Evolutionary conservation across 306 rosid genomes (phyloP).

Genomic region (Trifolium subterraneum): DNA sequence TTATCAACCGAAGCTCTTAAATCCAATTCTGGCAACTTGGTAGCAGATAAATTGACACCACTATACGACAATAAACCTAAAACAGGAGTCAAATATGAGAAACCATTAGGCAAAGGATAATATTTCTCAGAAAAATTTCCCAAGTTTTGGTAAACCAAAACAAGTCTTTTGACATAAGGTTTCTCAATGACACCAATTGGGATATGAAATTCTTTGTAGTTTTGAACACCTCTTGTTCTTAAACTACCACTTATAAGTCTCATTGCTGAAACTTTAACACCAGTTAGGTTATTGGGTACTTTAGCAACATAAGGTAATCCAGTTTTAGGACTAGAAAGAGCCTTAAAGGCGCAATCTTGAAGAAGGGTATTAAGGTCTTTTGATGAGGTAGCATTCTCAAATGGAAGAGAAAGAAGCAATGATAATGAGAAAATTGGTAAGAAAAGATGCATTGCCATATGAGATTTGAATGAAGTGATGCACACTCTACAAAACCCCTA

Average conservation of each 20-base stretch:
- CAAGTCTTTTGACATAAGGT: slow-evolving; percentile 67
- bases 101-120: slow-evolving; percentile 63
- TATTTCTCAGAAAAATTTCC: slow-evolving; percentile 59
- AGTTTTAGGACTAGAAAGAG: slow-evolving; percentile 51
- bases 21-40: slow-evolving; percentile 56
- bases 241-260: slow-evolving; percentile 73
- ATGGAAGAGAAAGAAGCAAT: slow-evolving; percentile 40
- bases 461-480: too few species aligned
- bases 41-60: slow-evolving; percentile 52
- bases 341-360: slow-evolving; percentile 62
- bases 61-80: slow-evolving; percentile 62
- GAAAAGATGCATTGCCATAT: neutral
- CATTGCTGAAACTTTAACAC: slow-evolving; percentile 52
- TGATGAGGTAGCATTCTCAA: slow-evolving; percentile 42
- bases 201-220: slow-evolving; percentile 67
- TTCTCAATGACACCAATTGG: slow-evolving; percentile 61
- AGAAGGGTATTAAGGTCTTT: slow-evolving; percentile 61
- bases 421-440: slow-evolving; percentile 28
- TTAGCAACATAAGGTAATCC: slow-evolving; percentile 49
- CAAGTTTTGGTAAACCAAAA: too few species aligned
- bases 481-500: too few species aligned
- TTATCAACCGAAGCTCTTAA: slow-evolving; percentile 46
- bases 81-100: slow-evolving; percentile 58
- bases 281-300: slow-evolving; percentile 50
- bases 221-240: slow-evolving; percentile 53